Percentiles rank a stretch among this genome's conserved stretches.
phyloP scores from a whole-genome alignment of 371 early-diverging fungal species.

The Mucor velutinosus region DNA sequence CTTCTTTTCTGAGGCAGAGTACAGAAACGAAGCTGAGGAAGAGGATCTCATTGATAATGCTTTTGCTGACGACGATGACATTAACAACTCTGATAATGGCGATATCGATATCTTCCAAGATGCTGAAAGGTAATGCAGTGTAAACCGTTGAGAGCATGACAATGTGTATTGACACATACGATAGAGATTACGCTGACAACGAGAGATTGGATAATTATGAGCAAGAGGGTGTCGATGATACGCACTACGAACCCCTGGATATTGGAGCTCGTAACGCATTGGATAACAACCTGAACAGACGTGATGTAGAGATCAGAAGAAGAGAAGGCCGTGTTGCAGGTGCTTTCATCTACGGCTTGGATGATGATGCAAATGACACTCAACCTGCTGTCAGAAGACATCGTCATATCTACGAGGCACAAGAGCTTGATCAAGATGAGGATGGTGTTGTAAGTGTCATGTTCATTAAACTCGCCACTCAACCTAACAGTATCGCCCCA shows the following conservation, averaged over 20 bases:
- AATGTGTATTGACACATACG: background rate
- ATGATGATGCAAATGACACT: slow-evolving; percentile 57
- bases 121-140: slow-evolving; percentile 61
- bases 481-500: background rate
- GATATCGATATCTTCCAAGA: slow-evolving; percentile 82
- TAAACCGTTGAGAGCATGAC: too few relatives aligned
- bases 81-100: slow-evolving; percentile 68
- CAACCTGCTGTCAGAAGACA: slow-evolving; percentile 64
- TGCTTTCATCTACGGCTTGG: slow-evolving; percentile 81
- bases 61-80: slow-evolving; percentile 45
- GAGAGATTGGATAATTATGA: slow-evolving; percentile 83
- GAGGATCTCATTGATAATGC: slow-evolving; percentile 35
- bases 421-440: slow-evolving; percentile 61
- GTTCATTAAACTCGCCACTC: too few relatives aligned
- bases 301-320: slow-evolving; percentile 81
- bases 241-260: slow-evolving; percentile 73
- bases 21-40: slow-evolving; percentile 38
- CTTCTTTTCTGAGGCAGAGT: slow-evolving; percentile 50
- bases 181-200: slow-evolving; percentile 79
- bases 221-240: slow-evolving; percentile 73
- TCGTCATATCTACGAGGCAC: slow-evolving; percentile 59
- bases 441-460: slow-evolving; percentile 57
- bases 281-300: slow-evolving; percentile 78
- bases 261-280: slow-evolving; percentile 71
- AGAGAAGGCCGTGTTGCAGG: slow-evolving; percentile 78